Evolutionary conservation across 192 early-diverging fungal species (phyloP), one percentile per base, ranked within the genome.

Genomic region (Allomyces macrogynus): DNA sequence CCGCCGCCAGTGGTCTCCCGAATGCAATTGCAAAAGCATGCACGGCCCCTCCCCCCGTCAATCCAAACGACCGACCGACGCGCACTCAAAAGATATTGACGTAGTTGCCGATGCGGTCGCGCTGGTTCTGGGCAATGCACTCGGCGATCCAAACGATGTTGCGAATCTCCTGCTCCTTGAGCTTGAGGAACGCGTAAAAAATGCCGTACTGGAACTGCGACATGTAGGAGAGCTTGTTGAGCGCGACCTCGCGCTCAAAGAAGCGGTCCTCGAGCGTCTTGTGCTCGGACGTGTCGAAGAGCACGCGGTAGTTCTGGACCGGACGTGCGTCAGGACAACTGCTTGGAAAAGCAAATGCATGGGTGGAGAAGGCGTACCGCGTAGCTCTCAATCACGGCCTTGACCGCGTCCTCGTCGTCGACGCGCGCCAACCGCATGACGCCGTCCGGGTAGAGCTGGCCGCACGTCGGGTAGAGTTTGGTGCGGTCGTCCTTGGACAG

Each of bases 131-230:
- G n/a, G 90, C 87, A 72, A 98, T 95, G 74, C 95, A 97, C 78
- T 99, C 95, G 32, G 92, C 89, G 72, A 99, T 95, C 94, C 93
- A 99, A 49, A 95, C 86, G 76, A 99, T 90, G 72, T 97, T 97
- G 49, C 96, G 81, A 65, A 99, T 90, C 76, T 99, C 94, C 67
- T 99, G 96, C 77, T 99, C 95, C 80, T 93, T 93, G 66, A 99
- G 77, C 72, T 92, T 89, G 63, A 99, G 74, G 81, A 86, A 99
- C 40, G 90, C 80, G 71, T 93, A 99, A 68, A 97, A 99, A n/a
- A 95, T 82, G 44, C 87, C 92, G 72, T 83, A 97, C 68, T 95
- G 90, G 81, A 97, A 99, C 74, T 99, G 94, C 74, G 93, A 92
- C 70, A 90, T 85, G 72, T 94, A 99, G 24, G 90, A 77, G 60